Percentiles rank a stretch among this genome's conserved stretches.
Evolutionary conservation across 1,284 basidiomycete genomes (phyloP).

Genomic region (Ustilago esculenta): DNA sequence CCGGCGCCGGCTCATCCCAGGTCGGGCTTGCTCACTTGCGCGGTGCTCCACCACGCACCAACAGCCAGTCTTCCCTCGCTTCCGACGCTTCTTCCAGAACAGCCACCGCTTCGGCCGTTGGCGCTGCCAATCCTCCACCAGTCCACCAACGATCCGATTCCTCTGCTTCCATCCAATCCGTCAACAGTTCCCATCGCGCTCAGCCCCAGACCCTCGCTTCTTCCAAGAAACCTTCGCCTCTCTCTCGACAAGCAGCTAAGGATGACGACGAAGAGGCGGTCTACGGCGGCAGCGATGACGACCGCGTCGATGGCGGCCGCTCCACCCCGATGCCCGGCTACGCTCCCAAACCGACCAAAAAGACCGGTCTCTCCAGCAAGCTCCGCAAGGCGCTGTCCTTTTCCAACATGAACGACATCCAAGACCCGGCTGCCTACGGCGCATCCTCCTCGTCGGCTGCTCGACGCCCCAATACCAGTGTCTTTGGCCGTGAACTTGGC

Average conservation of each 20-base stretch:
- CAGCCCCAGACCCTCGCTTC: constrained; percentile 19
- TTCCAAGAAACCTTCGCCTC: constrained; percentile 57
- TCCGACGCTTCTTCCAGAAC: constrained; percentile 33
- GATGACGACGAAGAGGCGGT: constrained; percentile 54
- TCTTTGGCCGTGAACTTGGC: constrained; percentile 32
- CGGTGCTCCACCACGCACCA: constrained; percentile 37
- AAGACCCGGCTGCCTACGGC: constrained; percentile 13
- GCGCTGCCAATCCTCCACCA: not conserved
- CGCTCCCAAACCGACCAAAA: constrained; percentile 43
- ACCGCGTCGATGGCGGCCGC: constrained; percentile 45
- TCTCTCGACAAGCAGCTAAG: constrained; percentile 48
- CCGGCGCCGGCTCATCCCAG: constrained; percentile 27
- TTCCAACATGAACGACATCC: constrained; percentile 55
- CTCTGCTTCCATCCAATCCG: constrained; percentile 29
- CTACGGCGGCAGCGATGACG: constrained; percentile 59
- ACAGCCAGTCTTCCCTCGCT: constrained; percentile 38
- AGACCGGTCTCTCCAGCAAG: constrained; percentile 57
- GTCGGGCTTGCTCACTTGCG: constrained; percentile 43
- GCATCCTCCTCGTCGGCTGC: constrained; percentile 3
- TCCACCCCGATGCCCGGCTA: constrained; percentile 52
- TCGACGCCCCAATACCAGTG: constrained; percentile 12
- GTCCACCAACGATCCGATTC: constrained; percentile 36
- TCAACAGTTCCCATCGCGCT: constrained; percentile 24
- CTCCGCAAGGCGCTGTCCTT: constrained; percentile 61
- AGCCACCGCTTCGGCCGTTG: constrained; percentile 10